phyloP scores from a whole-genome alignment of 768 basidiomycete species.

The Lactarius tabidus region DNA sequence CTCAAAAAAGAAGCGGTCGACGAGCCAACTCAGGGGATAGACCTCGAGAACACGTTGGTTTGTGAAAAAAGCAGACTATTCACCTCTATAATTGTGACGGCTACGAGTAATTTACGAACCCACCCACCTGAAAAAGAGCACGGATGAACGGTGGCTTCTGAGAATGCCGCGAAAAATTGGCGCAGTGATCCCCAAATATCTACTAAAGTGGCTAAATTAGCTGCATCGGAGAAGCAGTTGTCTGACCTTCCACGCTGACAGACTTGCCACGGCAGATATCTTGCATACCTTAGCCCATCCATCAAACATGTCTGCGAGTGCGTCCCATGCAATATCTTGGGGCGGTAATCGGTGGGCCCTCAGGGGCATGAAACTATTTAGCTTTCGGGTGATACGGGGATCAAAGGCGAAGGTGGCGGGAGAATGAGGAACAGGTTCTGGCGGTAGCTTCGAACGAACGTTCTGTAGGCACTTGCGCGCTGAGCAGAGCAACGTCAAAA shows the following conservation, averaged over 20 bases:
- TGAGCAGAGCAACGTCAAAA: constrained; percentile 36
- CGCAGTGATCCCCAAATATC: constrained; percentile 49
- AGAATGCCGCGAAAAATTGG: constrained; percentile 43
- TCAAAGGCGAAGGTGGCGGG: constrained; percentile 57
- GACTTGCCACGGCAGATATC: constrained; percentile 41
- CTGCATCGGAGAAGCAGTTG: neutral
- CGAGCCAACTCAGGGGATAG: constrained; percentile 60
- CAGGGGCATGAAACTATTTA: constrained; percentile 66
- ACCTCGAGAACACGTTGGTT: constrained; percentile 10
- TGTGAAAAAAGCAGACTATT: constrained; percentile 7
- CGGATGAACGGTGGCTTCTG: constrained; percentile 54
- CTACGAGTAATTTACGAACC: constrained; percentile 22
- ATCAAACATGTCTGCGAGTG: constrained; percentile 46
- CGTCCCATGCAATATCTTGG: constrained; percentile 48
- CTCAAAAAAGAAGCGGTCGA: constrained; percentile 47
- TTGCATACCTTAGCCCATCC: constrained; percentile 51
- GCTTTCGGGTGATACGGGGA: constrained; percentile 57
- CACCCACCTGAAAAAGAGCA: constrained; percentile 57
- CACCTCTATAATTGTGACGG: constrained; percentile 12
- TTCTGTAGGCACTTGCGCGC: constrained; percentile 42
- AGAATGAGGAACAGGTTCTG: constrained; percentile 42
- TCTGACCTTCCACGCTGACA: constrained; percentile 63
- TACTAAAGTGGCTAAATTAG: constrained; percentile 21
- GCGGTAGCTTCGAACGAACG: constrained; percentile 37
- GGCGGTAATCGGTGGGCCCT: constrained; percentile 52